Base-by-base conservation (phyloP, 1,139 yeast species). In the Hemisphaericaspora xylofermentans region DNA sequence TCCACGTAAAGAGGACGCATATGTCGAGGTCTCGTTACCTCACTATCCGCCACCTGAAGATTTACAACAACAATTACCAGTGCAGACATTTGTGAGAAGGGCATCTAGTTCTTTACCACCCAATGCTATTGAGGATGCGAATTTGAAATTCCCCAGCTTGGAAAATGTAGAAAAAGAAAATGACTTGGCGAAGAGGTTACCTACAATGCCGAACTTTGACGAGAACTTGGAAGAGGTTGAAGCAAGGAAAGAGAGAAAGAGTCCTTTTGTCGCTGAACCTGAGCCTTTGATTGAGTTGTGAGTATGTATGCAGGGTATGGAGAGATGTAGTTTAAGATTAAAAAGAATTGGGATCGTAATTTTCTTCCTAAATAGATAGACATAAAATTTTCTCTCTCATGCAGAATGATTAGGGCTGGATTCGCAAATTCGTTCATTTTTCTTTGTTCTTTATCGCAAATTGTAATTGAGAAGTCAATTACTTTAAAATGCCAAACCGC, bases 271-370 rank as follows among this genome's bases (percentile, higher is more conserved):
- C 14, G 43, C 56, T 6, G 65, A 61, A 40, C 64, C 68, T 14
- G 73, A 67, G 43, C 69, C 73, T 19, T 58, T 67, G 45, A 67
- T 67, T 47, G 73, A 67, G 41, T 54, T 67, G 37, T 67, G 34
- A 15, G 17, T 29, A 27, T 15, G 22, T 29, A 30, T 39, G 34
- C 9, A 9, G 27, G 16, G 13, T 6, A 26, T 26, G 29, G 29
- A 13, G 16, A 26, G 9, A 13, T 9, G 16, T 9, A 14, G 13
- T 15, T 26, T n/a, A 13, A 26, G n/a, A 26, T 6, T n/a, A 6
- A 26, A 5, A 8, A 25, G 6, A 12, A 25, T 7, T 25, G 27
- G 10, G 10, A 8, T 6, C 6, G n/a, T n/a, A n/a, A n/a, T n/a
- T n/a, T n/a, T n/a, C n/a, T n/a, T n/a, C n/a, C n/a, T n/a, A n/a